These are phyloP conservation scores for Rhodocollybia butyracea DNA, from an alignment of 768 basidiomycete species.

Conservation along the genomic window DNA sequence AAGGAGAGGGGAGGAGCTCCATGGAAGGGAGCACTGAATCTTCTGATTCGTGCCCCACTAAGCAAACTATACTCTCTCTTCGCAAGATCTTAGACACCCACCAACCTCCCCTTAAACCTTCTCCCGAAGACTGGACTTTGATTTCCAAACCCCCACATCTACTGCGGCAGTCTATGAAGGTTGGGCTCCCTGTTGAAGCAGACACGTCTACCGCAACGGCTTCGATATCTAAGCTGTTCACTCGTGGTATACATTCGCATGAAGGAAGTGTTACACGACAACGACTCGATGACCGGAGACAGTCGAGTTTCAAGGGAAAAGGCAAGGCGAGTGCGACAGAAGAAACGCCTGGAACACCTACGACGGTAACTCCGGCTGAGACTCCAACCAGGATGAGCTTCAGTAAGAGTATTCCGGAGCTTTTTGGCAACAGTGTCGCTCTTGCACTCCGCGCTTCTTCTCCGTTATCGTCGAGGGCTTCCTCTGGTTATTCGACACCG, in stretches of 20 bases:
- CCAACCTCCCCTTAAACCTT: constrained; percentile 17
- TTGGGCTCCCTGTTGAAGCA: constrained; percentile 31
- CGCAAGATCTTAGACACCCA: constrained; percentile 67
- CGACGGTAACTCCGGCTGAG: not conserved
- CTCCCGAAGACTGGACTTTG: constrained; percentile 5
- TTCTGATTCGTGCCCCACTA: constrained; percentile 51
- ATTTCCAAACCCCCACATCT: constrained; percentile 1
- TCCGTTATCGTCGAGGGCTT: constrained; percentile 31
- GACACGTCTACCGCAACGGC: constrained; percentile 77
- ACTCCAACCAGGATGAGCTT: constrained; percentile 7
- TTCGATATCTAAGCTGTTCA: constrained; percentile 73
- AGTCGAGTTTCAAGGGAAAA: constrained; percentile 40
- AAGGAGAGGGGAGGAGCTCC: constrained; percentile 28
- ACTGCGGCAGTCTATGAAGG: not conserved
- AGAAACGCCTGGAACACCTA: not conserved
- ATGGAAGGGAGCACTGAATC: constrained; percentile 29
- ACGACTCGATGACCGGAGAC: constrained; percentile 25
- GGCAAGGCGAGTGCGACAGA: not conserved
- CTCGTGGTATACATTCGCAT: constrained; percentile 44
- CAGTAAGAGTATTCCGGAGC: constrained; percentile 10
- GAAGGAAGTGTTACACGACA: constrained; percentile 5
- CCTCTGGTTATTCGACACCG: constrained; percentile 55
- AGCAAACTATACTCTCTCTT: constrained; percentile 61
- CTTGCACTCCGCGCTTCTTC: constrained; percentile 15
- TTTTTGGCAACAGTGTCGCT: constrained; percentile 22